A percentile compares a stretch with the other conserved stretches of the same genome.
These are phyloP conservation scores for Powellomyces hirtus DNA, from an alignment of 192 early-diverging fungal genomes.

Conservation along the genomic window DNA sequence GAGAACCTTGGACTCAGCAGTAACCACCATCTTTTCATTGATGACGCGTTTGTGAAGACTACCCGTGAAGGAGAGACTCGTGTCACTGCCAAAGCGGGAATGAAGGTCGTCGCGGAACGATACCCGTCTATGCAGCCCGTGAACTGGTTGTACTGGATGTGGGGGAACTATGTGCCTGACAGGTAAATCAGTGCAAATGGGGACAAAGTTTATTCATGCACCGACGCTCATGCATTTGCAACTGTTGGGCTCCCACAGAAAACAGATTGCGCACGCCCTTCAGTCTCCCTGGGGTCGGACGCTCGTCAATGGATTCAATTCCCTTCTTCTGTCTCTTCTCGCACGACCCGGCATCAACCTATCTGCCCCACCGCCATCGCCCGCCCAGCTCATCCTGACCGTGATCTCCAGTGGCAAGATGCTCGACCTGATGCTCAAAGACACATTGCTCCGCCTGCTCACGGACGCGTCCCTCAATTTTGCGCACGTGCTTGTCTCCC, in stretches of 20 bases:
- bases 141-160: not conserved
- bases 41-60: conserved; percentile 2
- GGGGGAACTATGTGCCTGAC: not conserved
- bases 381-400: conserved; percentile 9
- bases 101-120: not conserved
- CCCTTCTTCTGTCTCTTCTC: conserved; percentile 1
- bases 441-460: conserved; percentile 9
- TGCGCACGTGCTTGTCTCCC: conserved; percentile 4
- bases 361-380: not conserved
- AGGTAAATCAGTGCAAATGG: no score
- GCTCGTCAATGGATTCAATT: not conserved
- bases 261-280: not conserved
- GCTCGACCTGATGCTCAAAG: conserved; percentile 17
- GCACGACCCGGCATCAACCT: conserved; percentile 8
- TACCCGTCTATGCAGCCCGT: conserved; percentile 7
- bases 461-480: not conserved
- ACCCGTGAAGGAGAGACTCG: not conserved
- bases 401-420: conserved; percentile 9
- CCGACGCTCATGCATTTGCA: no score
- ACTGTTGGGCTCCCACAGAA: not conserved
- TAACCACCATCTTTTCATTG: conserved; percentile 6
- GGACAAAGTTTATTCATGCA: no score
- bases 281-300: conserved; percentile 18
- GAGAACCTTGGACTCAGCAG: not conserved
- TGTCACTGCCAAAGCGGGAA: not conserved